Evolutionary conservation across 2,329 filamentous ascomycete genomes (phyloP), one percentile per base, ranked within the genome.

Genomic region (Ophiocordyceps australis): DNA sequence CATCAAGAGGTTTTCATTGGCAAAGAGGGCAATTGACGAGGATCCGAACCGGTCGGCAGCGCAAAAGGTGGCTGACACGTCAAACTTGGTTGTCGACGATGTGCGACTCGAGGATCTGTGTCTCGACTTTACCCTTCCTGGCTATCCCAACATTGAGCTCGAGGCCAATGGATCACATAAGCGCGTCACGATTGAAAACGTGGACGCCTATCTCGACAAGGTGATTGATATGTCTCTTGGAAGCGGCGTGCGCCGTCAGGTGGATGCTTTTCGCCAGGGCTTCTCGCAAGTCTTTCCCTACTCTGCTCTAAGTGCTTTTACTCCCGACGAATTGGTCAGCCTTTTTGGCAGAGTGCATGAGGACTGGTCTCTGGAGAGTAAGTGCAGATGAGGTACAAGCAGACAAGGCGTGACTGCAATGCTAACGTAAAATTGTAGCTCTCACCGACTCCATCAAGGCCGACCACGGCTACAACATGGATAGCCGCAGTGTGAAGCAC

Each of bases 371-470:
- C 74, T 98, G 36, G 86, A 95, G 47, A 98, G 81, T 89, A 68
- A 65, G 80, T 10, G n/a, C 9, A 21, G n/a, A n/a, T n/a, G n/a
- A n/a, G n/a, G n/a, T n/a, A n/a, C n/a, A n/a, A n/a, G n/a, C n/a
- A n/a, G n/a, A n/a, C n/a, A n/a, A n/a, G n/a, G n/a, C n/a, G n/a
- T n/a, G n/a, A n/a, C n/a, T n/a, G n/a, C n/a, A n/a, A n/a, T n/a
- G n/a, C n/a, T n/a, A n/a, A n/a, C n/a, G n/a, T n/a, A n/a, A n/a
- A n/a, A n/a, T n/a, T 20, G 22, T 32, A 89, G 81, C 89, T 31
- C 69, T 98, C 21, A 91, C 91, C 69, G 89, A 98, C 45, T 94
- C 86, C 1, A 86, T 98, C 57, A 98, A 98, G 56, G 89, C 89
- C 16, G 89, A 98, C 40, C 89, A 98, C 46, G 89, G 89, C 7